phyloP scores from a whole-genome alignment of 2,329 filamentous ascomycete species.

The Hypoxylon sp. region DNA sequence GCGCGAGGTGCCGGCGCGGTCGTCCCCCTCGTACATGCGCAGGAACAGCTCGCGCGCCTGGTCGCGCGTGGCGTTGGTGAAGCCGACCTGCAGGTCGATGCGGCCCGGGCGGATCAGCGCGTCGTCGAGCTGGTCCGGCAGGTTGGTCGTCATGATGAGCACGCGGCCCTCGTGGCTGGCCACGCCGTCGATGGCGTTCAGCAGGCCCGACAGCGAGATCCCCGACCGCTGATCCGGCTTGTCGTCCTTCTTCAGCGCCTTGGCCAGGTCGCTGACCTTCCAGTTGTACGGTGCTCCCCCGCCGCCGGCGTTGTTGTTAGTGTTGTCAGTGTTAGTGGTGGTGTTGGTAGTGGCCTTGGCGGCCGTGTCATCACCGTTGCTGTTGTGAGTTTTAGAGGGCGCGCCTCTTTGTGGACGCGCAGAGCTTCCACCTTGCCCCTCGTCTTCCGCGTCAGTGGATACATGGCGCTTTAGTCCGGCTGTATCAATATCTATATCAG shows the following conservation, averaged over 20 bases:
- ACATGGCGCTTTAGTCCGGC: conserved; percentile 62
- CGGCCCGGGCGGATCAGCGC: conserved; percentile 77
- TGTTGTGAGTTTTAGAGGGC: background rate
- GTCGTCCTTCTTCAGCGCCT: conserved; percentile 53
- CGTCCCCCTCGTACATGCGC: conserved; percentile 65
- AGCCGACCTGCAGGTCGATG: conserved; percentile 73
- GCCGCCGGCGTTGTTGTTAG: conserved; percentile 21
- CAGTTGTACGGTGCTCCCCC: conserved; percentile 41
- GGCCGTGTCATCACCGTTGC: conserved; percentile 3
- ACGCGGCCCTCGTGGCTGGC: conserved; percentile 80
- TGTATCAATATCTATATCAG: conserved; percentile 66
- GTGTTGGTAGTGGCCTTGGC: background rate
- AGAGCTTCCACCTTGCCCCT: conserved; percentile 26
- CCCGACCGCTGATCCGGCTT: conserved; percentile 49
- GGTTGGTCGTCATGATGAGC: conserved; percentile 84
- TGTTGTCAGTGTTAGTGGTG: conserved; percentile 1
- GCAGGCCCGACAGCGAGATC: conserved; percentile 79
- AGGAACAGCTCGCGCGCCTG: conserved; percentile 67
- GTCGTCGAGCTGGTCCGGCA: conserved; percentile 74
- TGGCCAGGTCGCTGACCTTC: conserved; percentile 53
- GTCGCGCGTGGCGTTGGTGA: conserved; percentile 62
- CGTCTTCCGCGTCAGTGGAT: conserved; percentile 34
- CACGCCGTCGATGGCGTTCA: conserved; percentile 86
- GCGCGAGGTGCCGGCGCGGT: conserved; percentile 24
- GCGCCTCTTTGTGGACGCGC: conserved; percentile 25